Base-by-base conservation (phyloP, 345 rosid species). In the Populus alba region DNA sequence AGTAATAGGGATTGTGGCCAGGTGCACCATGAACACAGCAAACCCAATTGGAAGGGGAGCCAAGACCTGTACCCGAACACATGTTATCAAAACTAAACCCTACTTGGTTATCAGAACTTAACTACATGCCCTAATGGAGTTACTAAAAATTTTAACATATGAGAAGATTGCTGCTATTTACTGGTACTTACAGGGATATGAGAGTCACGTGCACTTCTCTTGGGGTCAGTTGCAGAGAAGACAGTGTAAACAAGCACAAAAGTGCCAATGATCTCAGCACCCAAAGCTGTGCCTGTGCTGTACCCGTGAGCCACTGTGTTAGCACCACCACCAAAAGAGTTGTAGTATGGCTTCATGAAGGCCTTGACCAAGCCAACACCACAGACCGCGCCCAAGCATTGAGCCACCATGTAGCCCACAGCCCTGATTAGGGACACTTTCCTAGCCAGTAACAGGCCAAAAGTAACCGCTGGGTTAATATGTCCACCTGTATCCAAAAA, bases 351-450 rank as follows among this genome's bases (percentile, higher is more conserved):
- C 83, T 85, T 90, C 94, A 90, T 90, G 76, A 93, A 88, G 70
- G 94, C 98, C 79, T 93, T 90, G 18, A 91, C 98, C 68, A 93
- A 79, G 9, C 98, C 97, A 68, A 91, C 98, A 5, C 98, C 98
- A 62, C 90, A 89, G 68, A 89, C 86, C 4, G 98, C 98, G 33
- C 98, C 98, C 78, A 85, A 71, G 73, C 92, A 90, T 85, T 94
- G 98, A 61, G 89, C 93, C 68, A 92, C 89, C 88, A 94, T 94
- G 92, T 94, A 94, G 15, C 83, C 81, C 22, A 92, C 72, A 1
- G 98, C 95, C 63, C 98, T 85, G 43, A 87, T 79, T 31, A 92
- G 83, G 1, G 97, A 89, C 62, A 88, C 92, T 80, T 94, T 94
- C 33, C 97, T 86, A 1, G 92, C 97, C 78, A 92, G 45, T 53